These are phyloP conservation scores for Alternaria postmessia DNA, from an alignment of 2,329 filamentous ascomycete species.

Conservation along the genomic window DNA sequence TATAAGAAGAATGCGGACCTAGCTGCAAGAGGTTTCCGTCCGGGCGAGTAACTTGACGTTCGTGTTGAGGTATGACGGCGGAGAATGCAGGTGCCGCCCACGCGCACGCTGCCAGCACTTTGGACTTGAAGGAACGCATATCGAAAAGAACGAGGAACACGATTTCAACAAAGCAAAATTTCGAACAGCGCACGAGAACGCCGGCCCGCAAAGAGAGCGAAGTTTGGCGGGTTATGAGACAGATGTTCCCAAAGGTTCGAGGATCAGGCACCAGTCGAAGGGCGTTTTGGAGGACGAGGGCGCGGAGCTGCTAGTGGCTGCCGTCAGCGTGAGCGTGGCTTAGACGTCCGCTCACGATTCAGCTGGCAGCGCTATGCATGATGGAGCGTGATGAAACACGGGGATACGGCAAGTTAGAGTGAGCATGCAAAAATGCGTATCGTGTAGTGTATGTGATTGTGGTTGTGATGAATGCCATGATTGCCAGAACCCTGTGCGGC, in stretches of 20 bases:
- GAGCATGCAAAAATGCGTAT: neutral
- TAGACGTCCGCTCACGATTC: constrained; percentile 36
- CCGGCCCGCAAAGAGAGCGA: constrained; percentile 29
- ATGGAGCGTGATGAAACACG: constrained; percentile 27
- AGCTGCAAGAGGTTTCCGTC: constrained; percentile 38
- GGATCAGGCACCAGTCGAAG: constrained; percentile 47
- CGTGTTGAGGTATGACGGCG: constrained; percentile 35
- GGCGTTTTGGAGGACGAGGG: constrained; percentile 20
- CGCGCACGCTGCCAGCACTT: constrained; percentile 41
- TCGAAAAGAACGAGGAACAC: constrained; percentile 18
- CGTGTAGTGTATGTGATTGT: neutral
- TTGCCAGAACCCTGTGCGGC: constrained; percentile 6
- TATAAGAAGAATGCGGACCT: constrained; percentile 40
- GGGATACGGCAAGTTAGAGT: constrained; percentile 1
- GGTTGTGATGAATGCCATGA: neutral
- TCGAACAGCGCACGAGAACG: constrained; percentile 12
- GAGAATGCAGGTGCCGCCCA: constrained; percentile 41
- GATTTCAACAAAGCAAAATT: constrained; percentile 8
- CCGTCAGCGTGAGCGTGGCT: constrained; percentile 37
- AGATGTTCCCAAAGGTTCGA: constrained; percentile 25
- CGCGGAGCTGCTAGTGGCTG: constrained; percentile 20
- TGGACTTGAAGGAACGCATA: constrained; percentile 47
- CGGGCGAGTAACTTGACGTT: constrained; percentile 22
- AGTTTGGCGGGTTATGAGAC: constrained; percentile 25
- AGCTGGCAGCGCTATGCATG: constrained; percentile 21